phyloP scores from a whole-genome alignment of 2,329 filamentous ascomycete species.

The Fusarium sp. region DNA sequence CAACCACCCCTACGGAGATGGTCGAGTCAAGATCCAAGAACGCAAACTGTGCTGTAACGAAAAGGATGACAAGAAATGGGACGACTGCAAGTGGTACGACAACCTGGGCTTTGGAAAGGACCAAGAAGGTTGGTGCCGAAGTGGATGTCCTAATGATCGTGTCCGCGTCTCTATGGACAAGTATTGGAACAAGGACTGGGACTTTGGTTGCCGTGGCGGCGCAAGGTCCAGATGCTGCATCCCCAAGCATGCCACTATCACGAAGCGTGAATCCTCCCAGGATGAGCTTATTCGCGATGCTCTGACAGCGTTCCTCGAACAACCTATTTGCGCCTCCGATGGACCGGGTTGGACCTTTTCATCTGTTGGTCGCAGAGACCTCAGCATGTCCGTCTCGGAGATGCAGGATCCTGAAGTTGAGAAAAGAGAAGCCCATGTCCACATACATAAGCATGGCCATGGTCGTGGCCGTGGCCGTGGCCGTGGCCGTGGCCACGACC shows the following conservation, averaged over 20 bases:
- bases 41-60: conserved; percentile 20
- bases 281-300: conserved; percentile 13
- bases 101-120: conserved; percentile 19
- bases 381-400: conserved; percentile 8
- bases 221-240: conserved; percentile 26
- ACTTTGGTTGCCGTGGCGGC: conserved; percentile 16
- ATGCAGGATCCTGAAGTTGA: background rate
- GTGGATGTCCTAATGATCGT: conserved; percentile 17
- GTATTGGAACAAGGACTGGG: conserved; percentile 24
- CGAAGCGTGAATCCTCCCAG: conserved; percentile 16
- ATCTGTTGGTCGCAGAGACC: conserved; percentile 4
- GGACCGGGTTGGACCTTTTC: conserved; percentile 16
- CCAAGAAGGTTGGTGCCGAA: conserved; percentile 12
- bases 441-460: background rate
- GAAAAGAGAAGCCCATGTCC: conserved; percentile 1
- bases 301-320: conserved; percentile 11
- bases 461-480: background rate
- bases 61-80: conserved; percentile 22
- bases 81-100: conserved; percentile 26
- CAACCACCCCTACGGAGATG: conserved; percentile 8
- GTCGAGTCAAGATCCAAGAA: conserved; percentile 17
- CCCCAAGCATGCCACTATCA: conserved; percentile 17
- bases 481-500: no score
- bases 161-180: conserved; percentile 27
- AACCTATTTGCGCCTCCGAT: conserved; percentile 13